These are phyloP conservation scores for Alternaria panax DNA, from an alignment of 2,329 filamentous ascomycete species.

Conservation along the genomic window DNA sequence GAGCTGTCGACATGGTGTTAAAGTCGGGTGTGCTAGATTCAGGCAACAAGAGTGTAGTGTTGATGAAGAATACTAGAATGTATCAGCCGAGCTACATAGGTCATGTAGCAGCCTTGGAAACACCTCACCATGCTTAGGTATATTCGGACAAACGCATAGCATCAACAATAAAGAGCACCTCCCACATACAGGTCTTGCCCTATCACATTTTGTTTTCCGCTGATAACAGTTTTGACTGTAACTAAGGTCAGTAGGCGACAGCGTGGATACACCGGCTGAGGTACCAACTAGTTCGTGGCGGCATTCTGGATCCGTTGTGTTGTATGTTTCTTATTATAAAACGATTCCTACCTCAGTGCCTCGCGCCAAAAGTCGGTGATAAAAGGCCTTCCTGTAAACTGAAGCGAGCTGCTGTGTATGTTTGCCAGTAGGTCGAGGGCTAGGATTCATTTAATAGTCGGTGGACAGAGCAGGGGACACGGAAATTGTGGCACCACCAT, in stretches of 20 bases:
- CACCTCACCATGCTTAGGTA: conserved; percentile 63
- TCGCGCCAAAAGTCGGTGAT: conserved; percentile 33
- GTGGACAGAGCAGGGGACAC: too few relatives aligned
- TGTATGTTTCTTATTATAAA: conserved; percentile 25
- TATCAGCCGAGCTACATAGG: conserved; percentile 15
- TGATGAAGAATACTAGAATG: conserved; percentile 64
- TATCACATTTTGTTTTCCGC: conserved; percentile 71
- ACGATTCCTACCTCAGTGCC: conserved; percentile 20
- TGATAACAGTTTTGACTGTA: conserved; percentile 61
- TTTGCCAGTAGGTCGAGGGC: conserved; percentile 36
- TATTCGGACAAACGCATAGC: conserved; percentile 69
- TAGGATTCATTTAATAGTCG: conserved; percentile 30
- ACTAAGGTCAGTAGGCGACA: conserved; percentile 14
- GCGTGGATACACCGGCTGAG: conserved; percentile 15
- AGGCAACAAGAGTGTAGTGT: conserved; percentile 68
- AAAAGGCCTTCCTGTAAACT: conserved; percentile 30
- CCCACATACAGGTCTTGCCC: conserved; percentile 66
- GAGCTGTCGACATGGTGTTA: conserved; percentile 42
- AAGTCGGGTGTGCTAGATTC: conserved; percentile 53
- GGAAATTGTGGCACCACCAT: too few relatives aligned
- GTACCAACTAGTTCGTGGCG: conserved; percentile 52
- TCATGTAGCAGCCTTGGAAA: neutral
- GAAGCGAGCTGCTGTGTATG: conserved; percentile 40
- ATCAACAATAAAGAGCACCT: conserved; percentile 68
- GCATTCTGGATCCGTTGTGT: conserved; percentile 36